Percentiles rank a stretch among this genome's conserved stretches.
Conservation (phyloP, 352 stramenopile species). For the Pythium periplocum region DNA sequence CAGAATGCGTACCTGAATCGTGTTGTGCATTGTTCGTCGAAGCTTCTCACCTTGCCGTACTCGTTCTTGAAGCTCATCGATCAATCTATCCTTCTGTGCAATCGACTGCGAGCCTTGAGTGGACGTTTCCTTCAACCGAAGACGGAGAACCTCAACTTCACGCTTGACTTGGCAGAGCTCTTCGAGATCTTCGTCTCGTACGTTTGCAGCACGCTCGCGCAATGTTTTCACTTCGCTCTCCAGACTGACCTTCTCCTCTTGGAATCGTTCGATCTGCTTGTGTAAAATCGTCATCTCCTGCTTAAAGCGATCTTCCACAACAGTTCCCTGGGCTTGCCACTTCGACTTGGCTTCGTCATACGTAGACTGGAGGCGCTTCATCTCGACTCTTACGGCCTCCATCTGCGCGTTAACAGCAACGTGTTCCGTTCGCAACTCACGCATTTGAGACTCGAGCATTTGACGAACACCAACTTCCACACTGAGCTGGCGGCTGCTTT, state of each 20-base stretch:
- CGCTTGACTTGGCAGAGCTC: slow-evolving; percentile 65
- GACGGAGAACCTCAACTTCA: slow-evolving; percentile 63
- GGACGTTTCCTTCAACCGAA: slow-evolving; percentile 59
- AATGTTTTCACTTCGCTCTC: slow-evolving; percentile 72
- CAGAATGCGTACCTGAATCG: slow-evolving; percentile 73
- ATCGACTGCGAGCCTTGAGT: slow-evolving; percentile 59
- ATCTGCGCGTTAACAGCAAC: slow-evolving; percentile 78
- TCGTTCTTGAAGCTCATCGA: slow-evolving; percentile 69
- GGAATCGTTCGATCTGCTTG: slow-evolving; percentile 47
- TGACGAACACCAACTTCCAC: slow-evolving; percentile 60
- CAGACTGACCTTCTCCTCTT: slow-evolving; percentile 70
- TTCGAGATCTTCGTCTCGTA: slow-evolving; percentile 56
- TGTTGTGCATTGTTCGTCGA: slow-evolving; percentile 97
- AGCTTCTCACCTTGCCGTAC: slow-evolving; percentile 75
- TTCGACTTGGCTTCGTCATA: slow-evolving; percentile 39
- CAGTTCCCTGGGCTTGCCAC: slow-evolving; percentile 23
- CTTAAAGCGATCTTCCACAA: slow-evolving; percentile 33
- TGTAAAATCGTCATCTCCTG: slow-evolving; percentile 30
- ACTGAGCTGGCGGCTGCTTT: slow-evolving; percentile 43
- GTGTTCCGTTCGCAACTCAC: slow-evolving; percentile 67
- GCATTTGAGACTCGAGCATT: slow-evolving; percentile 66
- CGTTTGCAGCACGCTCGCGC: slow-evolving; percentile 38
- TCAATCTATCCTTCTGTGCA: slow-evolving; percentile 60
- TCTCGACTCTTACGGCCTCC: slow-evolving; percentile 68
- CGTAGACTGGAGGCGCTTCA: slow-evolving; percentile 39